Conservation (phyloP, 2,329 filamentous ascomycete genomes). For the Dactylellina drechsleri region DNA sequence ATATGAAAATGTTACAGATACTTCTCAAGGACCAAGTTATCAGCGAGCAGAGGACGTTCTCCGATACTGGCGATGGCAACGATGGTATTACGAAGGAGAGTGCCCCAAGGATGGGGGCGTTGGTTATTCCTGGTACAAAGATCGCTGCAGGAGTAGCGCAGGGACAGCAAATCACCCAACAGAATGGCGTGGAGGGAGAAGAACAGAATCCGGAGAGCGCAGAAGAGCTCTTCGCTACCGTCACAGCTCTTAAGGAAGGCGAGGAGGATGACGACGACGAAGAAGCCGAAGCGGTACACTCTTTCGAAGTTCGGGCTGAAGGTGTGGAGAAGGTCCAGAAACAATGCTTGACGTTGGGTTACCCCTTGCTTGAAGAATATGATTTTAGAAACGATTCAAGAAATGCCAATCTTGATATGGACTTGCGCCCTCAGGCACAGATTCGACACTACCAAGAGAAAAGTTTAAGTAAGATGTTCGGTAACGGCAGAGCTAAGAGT, state of each 20-base stretch:
- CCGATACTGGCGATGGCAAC: conserved; percentile 67
- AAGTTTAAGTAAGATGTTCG: conserved; percentile 98
- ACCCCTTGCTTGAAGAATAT: conserved; percentile 93
- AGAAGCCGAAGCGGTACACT: conserved; percentile 85
- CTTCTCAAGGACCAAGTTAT: conserved; percentile 87
- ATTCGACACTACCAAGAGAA: conserved; percentile 97
- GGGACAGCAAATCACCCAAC: conserved; percentile 62
- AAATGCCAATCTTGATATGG: conserved; percentile 92
- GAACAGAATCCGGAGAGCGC: conserved; percentile 68
- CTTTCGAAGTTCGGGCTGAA: conserved; percentile 86
- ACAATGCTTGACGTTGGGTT: conserved; percentile 84
- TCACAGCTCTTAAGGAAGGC: conserved; percentile 70
- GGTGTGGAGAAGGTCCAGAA: conserved; percentile 88
- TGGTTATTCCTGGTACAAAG: conserved; percentile 94
- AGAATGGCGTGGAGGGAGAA: conserved; percentile 61
- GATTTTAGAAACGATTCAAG: conserved; percentile 91
- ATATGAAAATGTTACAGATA: conserved; percentile 84
- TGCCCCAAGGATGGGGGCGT: conserved; percentile 83
- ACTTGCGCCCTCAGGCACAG: conserved; percentile 85
- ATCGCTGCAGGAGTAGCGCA: conserved; percentile 89
- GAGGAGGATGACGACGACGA: conserved; percentile 83
- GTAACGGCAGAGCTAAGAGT: conserved; percentile 95
- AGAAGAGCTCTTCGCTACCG: conserved; percentile 73
- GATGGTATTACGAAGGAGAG: conserved; percentile 80
- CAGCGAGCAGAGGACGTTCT: conserved; percentile 75